Percentiles rank a stretch among this genome's conserved stretches.
Conservation (phyloP, 2,329 filamentous ascomycete species). For the Pezicula neosporulosa region DNA sequence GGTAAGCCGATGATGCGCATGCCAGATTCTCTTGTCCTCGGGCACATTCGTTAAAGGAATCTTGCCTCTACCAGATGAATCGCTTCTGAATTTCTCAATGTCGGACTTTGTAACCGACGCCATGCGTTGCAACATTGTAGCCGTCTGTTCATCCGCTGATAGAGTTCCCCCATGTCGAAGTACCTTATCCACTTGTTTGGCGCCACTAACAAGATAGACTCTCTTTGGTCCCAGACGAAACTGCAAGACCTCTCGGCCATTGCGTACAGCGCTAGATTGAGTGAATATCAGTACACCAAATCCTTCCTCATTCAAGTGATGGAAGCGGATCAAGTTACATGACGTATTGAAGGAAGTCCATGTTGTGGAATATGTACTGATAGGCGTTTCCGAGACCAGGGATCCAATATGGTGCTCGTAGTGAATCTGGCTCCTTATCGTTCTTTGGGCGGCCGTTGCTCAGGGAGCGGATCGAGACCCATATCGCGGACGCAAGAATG, state of each 20-base stretch:
- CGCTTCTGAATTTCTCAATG: not conserved
- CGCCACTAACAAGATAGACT: slow-evolving; percentile 4
- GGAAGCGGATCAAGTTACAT: not conserved
- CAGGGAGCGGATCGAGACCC: too few relatives aligned
- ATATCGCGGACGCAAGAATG: too few relatives aligned
- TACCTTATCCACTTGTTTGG: not conserved
- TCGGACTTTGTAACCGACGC: not conserved
- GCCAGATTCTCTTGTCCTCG: slow-evolving; percentile 19
- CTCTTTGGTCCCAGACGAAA: slow-evolving; percentile 2
- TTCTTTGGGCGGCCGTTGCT: not conserved
- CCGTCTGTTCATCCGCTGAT: not conserved
- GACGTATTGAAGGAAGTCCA: not conserved
- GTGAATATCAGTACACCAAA: not conserved
- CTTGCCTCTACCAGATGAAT: not conserved
- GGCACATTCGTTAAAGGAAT: slow-evolving; percentile 1
- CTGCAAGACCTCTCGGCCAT: not conserved
- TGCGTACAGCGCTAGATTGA: not conserved
- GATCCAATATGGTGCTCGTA: not conserved
- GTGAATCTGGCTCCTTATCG: not conserved
- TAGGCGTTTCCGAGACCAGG: not conserved
- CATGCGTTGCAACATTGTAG: not conserved
- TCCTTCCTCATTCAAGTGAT: not conserved
- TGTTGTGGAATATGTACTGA: not conserved
- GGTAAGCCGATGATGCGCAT: slow-evolving; percentile 12
- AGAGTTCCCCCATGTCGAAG: slow-evolving; percentile 1